These are phyloP conservation scores for Verticillium nubilum DNA, from an alignment of 2,329 filamentous ascomycete genomes.

Conservation along the genomic window DNA sequence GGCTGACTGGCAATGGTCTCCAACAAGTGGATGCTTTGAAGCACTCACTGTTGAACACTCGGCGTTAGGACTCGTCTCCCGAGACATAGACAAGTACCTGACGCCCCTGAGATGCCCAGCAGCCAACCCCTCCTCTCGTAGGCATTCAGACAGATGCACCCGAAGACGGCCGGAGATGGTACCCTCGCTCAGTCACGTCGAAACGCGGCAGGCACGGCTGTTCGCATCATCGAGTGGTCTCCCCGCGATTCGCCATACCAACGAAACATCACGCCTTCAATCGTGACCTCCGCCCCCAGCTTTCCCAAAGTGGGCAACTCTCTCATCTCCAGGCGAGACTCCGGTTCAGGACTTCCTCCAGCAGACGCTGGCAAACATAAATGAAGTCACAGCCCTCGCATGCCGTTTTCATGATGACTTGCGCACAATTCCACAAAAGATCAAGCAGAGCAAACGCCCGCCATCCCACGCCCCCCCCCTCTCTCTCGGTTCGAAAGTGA, in stretches of 20 bases:
- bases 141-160: not conserved
- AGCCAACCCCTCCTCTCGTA: not conserved
- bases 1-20: not conserved
- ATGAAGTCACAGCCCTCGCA: not conserved
- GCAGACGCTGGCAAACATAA: not conserved
- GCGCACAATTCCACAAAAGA: not conserved
- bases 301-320: not conserved
- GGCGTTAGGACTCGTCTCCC: not conserved
- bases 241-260: not conserved
- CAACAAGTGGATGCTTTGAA: not conserved
- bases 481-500: not conserved
- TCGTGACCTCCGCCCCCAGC: not conserved
- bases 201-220: not conserved
- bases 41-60: not conserved
- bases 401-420: not conserved
- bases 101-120: not conserved
- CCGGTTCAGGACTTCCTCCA: not conserved
- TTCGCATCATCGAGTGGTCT: not conserved
- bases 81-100: not conserved
- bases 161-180: not conserved
- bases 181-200: not conserved
- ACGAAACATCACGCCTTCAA: not conserved
- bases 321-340: not conserved
- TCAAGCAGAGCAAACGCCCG: not conserved
- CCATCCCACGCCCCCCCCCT: not conserved